These are phyloP conservation scores for Xerocomus potaroensis DNA, from an alignment of 768 basidiomycete species.

Conservation along the genomic window DNA sequence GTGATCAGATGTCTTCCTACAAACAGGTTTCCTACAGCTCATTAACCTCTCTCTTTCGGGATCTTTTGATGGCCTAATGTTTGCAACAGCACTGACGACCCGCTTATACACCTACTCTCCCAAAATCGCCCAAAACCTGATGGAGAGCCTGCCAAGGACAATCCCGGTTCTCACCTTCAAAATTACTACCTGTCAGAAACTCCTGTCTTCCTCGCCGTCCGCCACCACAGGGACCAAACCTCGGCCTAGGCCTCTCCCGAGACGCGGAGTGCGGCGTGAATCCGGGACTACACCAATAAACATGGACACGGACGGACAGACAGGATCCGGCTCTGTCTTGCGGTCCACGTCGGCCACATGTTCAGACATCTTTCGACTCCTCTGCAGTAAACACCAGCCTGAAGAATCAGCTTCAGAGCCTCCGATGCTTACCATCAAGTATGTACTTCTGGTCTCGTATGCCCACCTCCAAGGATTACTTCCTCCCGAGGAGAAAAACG, in stretches of 20 bases:
- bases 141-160: conserved; percentile 36
- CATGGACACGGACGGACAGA: conserved; percentile 11
- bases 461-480: conserved; percentile 32
- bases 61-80: conserved; percentile 35
- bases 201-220: conserved; percentile 27
- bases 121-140: conserved; percentile 30
- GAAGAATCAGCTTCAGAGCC: conserved; percentile 5
- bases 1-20: not conserved
- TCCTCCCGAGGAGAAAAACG: conserved; percentile 27
- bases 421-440: conserved; percentile 31
- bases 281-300: not conserved
- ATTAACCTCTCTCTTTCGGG: conserved; percentile 38
- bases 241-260: conserved; percentile 34
- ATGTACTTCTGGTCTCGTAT: conserved; percentile 37
- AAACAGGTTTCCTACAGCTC: conserved; percentile 28
- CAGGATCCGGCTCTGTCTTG: conserved; percentile 20
- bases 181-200: conserved; percentile 39
- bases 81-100: conserved; percentile 34
- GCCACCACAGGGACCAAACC: conserved; percentile 12
- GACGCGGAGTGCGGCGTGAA: conserved; percentile 18
- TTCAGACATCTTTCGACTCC: conserved; percentile 28
- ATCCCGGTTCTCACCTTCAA: conserved; percentile 38
- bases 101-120: conserved; percentile 31
- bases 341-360: conserved; percentile 23
- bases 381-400: conserved; percentile 11